Base-by-base conservation (phyloP, 2,329 filamentous ascomycete genomes). In the Fusarium nematophilum region DNA sequence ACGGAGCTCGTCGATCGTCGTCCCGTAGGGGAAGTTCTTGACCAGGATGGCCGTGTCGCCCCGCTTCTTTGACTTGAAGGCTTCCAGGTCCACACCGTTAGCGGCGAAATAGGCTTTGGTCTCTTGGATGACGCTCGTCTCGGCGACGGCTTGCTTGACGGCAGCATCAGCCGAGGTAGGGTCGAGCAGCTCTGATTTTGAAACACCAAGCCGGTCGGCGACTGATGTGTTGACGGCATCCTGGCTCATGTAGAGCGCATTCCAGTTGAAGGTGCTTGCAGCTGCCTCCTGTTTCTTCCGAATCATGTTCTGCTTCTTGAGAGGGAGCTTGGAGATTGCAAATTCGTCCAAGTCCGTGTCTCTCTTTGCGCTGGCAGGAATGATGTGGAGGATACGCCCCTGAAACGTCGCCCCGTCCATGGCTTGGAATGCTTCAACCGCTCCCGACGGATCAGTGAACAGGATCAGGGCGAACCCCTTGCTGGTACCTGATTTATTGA, bases 201-300 rank as follows among this genome's bases (percentile, higher is more conserved):
- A 90, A 53, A 99, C 86, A 39, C 94, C 93, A 53, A 99, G 83
- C 48, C 93, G 90, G 71, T 89, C 87, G 40, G 95, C 92, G 58
- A 97, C 87, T 6, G 93, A 96, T 42, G 91, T 88, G 77, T 97
- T 93, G 46, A 99, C 93, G 44, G 95, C 92, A 79, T 99, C 93
- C 78, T 92, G 90, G 76, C 90, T 97, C 91, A 99, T 96, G 76
- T 95, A 99, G n/a, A 99, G 81, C n/a, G 93, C 94, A 79, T 99
- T 99, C 95, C 95, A 99, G 73, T 94, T 97, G 78, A 98, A 98
- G 1, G 86, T 87, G 42, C 85, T 87, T 25, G 88, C 89, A 8
- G 90, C 84, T 17, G 93, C 91, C 68, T 94, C 90, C 43, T 89
- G 84, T 77, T 91, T 96, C 70, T 90, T 91, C 73, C 90, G 92